Base-by-base conservation (phyloP, 179 eudicot genomes). In the Corrigiola litoralis region DNA sequence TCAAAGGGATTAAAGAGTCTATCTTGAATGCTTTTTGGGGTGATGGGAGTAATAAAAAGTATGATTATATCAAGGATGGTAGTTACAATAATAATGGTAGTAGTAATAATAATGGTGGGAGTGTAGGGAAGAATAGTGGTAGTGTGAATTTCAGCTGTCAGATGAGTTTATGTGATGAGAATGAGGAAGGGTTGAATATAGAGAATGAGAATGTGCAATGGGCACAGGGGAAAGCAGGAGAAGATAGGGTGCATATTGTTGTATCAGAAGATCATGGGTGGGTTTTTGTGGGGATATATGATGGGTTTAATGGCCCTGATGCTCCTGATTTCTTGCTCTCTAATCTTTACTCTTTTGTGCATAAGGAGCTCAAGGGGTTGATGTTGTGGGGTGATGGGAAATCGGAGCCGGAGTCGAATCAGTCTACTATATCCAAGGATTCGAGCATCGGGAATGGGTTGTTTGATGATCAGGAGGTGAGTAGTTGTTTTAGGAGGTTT, bases 141-240 rank as follows among this genome's bases (percentile, higher is more conserved):
- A 23, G 53, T 40, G 61, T 54, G 20, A 75, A 66, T 56, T 56
- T 80, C 67, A 86, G 91, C 18, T 62, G 79, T 42, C 57, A 72
- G 29, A 24, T 59, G 50, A 71, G 85, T 59, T 70, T 74, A 7
- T 49, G n/a, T 8, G 88, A 83, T 25, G 87, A 85, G 4, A 45
- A 27, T 7, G 57, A 34, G 0, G 56, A 12, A 18, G 69, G 83
- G 18, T 86, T 94, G 11, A 83, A 81, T 48, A 71, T 16, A 68
- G 72, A 54, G 72, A 67, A 31, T 40, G 65, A 58, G 36, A 91
- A 78, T 65, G 72, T 92, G 53, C 90, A 89, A 61, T 92, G 98
- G 98, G 98, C 96, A 0, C 92, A 89, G 17, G 96, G 96, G 4
- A 92, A 87, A 68, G 95, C 98, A 21, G 98, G 98, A 4, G 98